phyloP scores from a whole-genome alignment of 1,139 yeast species.

The Yamadazyma buinensis region DNA sequence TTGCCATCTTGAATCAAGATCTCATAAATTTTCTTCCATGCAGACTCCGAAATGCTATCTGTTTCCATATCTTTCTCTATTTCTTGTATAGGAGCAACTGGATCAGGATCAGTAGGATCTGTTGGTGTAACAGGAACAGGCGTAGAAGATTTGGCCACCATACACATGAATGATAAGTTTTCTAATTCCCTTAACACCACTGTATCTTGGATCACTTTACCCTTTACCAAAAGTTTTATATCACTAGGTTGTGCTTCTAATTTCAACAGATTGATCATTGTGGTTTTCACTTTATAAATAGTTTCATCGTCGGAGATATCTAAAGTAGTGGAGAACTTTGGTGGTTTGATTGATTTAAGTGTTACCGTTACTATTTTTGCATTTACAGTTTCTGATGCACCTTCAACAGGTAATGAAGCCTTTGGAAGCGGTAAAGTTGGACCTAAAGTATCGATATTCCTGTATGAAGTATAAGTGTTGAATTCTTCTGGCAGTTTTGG shows the following conservation, averaged over 20 bases:
- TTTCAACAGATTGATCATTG: constrained; percentile 26
- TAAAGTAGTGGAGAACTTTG: constrained; percentile 33
- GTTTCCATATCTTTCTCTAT: constrained; percentile 17
- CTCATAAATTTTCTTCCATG: constrained; percentile 31
- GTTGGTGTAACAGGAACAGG: not conserved
- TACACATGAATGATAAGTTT: constrained; percentile 29
- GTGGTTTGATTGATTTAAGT: constrained; percentile 45
- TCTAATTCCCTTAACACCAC: constrained; percentile 22
- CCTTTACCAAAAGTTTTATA: constrained; percentile 39
- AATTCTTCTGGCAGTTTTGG: constrained; percentile 10
- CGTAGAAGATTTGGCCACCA: constrained; percentile 14
- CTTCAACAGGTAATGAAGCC: constrained; percentile 24
- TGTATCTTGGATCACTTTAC: constrained; percentile 43
- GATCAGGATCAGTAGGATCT: not conserved
- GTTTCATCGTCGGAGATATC: constrained; percentile 23
- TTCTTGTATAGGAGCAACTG: not conserved
- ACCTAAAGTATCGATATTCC: constrained; percentile 33
- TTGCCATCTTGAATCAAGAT: constrained; percentile 31
- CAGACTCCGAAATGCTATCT: constrained; percentile 14
- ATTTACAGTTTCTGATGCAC: constrained; percentile 2
- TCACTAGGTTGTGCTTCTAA: constrained; percentile 25
- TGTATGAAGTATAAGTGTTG: constrained; percentile 30
- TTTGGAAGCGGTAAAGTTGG: constrained; percentile 37
- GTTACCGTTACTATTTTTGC: constrained; percentile 15
- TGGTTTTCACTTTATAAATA: constrained; percentile 31